phyloP scores from a whole-genome alignment of 352 stramenopile species.

The Phytophthora cactorum region DNA sequence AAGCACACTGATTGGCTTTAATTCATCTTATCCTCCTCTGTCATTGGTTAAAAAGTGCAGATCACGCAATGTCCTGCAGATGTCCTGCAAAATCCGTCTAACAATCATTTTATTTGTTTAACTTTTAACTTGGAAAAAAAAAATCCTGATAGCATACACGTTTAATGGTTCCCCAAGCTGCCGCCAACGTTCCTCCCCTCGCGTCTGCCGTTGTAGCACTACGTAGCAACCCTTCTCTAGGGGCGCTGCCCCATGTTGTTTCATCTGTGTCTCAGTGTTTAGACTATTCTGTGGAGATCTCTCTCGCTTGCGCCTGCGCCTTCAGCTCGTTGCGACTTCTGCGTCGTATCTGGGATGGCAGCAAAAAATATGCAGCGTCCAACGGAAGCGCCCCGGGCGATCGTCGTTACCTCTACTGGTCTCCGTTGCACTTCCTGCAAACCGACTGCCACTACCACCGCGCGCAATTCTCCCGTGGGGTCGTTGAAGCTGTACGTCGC shows the following conservation, averaged over 20 bases:
- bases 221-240: slow-evolving; percentile 20
- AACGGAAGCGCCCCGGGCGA: not conserved
- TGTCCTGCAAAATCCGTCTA: too few species aligned
- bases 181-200: too few species aligned
- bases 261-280: slow-evolving; percentile 29
- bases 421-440: slow-evolving; percentile 18
- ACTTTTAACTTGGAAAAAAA: too few species aligned
- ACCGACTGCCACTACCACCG: slow-evolving; percentile 27
- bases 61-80: too few species aligned
- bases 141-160: too few species aligned
- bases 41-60: too few species aligned
- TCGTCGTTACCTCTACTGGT: slow-evolving; percentile 14
- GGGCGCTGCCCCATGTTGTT: slow-evolving; percentile 25
- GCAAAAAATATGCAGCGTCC: slow-evolving; percentile 12
- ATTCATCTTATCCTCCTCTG: too few species aligned
- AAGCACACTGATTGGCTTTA: too few species aligned
- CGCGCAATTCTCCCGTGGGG: slow-evolving; percentile 29
- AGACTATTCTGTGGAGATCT: slow-evolving; percentile 26
- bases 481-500: slow-evolving; percentile 22
- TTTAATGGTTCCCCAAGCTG: too few species aligned
- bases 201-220: slow-evolving; percentile 16
- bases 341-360: slow-evolving; percentile 26
- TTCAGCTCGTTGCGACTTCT: slow-evolving; percentile 26
- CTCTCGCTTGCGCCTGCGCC: slow-evolving; percentile 23
- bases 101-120: too few species aligned